These are phyloP conservation scores for Nannochloropsis granulata DNA, from an alignment of 108 stramenopile genomes.

Conservation along the genomic window DNA sequence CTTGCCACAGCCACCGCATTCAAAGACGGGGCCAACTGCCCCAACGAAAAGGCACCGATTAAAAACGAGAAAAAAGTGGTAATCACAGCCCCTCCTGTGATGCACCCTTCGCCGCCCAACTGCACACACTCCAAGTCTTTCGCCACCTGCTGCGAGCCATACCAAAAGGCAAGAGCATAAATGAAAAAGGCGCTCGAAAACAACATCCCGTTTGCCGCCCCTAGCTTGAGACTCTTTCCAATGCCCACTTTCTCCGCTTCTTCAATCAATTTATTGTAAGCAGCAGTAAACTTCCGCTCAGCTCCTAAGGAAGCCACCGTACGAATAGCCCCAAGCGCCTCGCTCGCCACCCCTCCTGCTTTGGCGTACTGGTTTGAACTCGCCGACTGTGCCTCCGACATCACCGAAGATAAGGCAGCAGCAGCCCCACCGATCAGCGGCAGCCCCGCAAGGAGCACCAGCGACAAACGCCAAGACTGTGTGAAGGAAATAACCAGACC, in stretches of 20 bases:
- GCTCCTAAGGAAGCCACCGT: conserved; percentile 33
- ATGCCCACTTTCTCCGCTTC: conserved; percentile 29
- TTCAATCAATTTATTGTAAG: conserved; percentile 6
- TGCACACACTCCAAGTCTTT: not conserved
- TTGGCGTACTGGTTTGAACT: conserved; percentile 25
- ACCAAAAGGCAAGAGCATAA: conserved; percentile 42
- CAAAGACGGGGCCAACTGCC: not conserved
- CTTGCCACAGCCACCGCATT: not conserved
- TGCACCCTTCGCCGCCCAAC: not conserved
- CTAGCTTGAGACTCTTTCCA: conserved; percentile 24
- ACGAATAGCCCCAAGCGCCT: conserved; percentile 28
- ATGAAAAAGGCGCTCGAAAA: conserved; percentile 23
- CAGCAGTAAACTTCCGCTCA: conserved; percentile 6
- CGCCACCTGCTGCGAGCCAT: conserved; percentile 21
- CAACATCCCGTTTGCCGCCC: conserved; percentile 29
- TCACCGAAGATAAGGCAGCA: conserved; percentile 22
- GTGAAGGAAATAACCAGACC: conserved; percentile 18
- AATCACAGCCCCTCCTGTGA: not conserved
- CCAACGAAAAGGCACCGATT: not conserved
- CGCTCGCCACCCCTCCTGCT: conserved; percentile 34
- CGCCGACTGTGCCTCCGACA: conserved; percentile 25
- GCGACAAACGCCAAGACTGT: conserved; percentile 20
- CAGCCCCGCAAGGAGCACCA: conserved; percentile 31
- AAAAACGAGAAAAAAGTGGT: not conserved
- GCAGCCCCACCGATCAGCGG: conserved; percentile 28